Percentiles rank a stretch among this genome's conserved stretches.
These are phyloP conservation scores for Phytophthora brassicae DNA, from an alignment of 352 stramenopile genomes.

Conservation along the genomic window DNA sequence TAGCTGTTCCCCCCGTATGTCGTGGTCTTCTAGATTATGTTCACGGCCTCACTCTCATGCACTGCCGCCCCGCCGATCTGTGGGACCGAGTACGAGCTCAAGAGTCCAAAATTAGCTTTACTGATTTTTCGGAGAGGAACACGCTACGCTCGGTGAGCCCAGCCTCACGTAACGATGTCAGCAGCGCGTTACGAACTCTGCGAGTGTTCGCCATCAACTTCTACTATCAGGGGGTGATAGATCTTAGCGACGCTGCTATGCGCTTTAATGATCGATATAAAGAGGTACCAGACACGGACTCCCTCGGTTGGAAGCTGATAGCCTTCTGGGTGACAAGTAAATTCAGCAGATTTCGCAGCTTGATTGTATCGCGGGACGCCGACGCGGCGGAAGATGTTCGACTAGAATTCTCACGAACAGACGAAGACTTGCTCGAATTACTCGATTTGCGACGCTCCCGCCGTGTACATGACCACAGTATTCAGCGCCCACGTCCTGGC, in stretches of 20 bases:
- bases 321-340: slow-evolving; percentile 18
- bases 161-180: not conserved
- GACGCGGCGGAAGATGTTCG: not conserved
- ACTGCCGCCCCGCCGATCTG: not conserved
- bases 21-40: slow-evolving; percentile 4
- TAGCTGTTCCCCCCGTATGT: not conserved
- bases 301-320: slow-evolving; percentile 4
- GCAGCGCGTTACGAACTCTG: not conserved
- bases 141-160: not conserved
- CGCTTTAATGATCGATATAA: slow-evolving; percentile 1
- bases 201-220: not conserved
- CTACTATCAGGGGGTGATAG: not conserved
- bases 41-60: slow-evolving; percentile 5
- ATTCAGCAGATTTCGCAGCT: slow-evolving; percentile 9
- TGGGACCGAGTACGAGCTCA: not conserved
- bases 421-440: slow-evolving; percentile 13
- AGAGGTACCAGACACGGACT: not conserved
- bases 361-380: not conserved
- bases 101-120: not conserved
- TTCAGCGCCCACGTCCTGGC: not conserved
- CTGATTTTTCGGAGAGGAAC: slow-evolving; percentile 11
- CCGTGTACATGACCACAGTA: not conserved
- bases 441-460: not conserved
- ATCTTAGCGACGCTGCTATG: not conserved
- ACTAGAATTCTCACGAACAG: slow-evolving; percentile 7